phyloP scores from a whole-genome alignment of 1,139 yeast species.

The Blastobotrys capitulatus region DNA sequence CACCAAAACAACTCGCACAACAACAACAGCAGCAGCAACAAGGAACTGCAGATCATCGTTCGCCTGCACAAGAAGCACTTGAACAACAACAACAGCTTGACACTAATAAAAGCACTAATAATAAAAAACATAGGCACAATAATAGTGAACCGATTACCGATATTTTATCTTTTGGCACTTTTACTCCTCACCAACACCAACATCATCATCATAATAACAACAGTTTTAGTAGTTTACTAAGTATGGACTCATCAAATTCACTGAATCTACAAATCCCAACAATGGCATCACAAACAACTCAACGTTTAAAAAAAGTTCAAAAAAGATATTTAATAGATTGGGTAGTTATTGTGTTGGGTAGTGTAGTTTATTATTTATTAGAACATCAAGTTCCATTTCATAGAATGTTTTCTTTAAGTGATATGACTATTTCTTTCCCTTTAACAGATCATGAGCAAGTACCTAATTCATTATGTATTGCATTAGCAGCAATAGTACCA shows the following conservation, averaged over 20 bases:
- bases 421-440: constrained; percentile 46
- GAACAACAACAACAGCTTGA: neutral
- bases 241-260: neutral
- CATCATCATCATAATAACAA: neutral
- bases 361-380: constrained; percentile 18
- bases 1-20: neutral
- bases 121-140: no score
- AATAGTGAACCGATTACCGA: neutral
- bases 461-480: constrained; percentile 31
- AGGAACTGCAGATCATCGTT: neutral
- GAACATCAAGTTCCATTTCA: constrained; percentile 29
- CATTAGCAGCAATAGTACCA: constrained; percentile 31
- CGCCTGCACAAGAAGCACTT: neutral
- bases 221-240: neutral
- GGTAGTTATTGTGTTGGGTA: constrained; percentile 20
- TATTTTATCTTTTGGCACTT: constrained; percentile 2
- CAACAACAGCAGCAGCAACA: no score
- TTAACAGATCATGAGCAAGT: constrained; percentile 48
- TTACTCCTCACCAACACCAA: constrained; percentile 1
- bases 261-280: neutral
- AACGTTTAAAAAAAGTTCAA: neutral
- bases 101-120: no score
- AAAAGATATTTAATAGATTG: constrained; percentile 23
- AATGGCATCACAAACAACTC: neutral
- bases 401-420: constrained; percentile 30